Base-by-base conservation (phyloP, 208 protist genomes). In the Herpetomonas samuelpessoai region DNA sequence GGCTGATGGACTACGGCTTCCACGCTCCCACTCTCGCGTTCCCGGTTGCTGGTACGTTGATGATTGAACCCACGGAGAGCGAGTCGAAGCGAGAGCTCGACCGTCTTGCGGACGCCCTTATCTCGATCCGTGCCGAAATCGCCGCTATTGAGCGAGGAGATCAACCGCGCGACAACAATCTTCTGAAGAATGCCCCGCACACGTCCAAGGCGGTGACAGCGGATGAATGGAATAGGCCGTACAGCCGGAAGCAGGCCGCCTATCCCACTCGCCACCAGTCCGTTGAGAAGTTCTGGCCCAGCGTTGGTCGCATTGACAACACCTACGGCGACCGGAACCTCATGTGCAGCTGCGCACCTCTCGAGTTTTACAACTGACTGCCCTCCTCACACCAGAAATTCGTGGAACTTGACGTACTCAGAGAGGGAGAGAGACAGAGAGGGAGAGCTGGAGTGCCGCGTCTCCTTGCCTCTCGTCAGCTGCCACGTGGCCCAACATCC, bases 31-130 rank as follows among this genome's bases (percentile, higher is more conserved):
- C 98, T 7, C 96, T 99, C 80, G 87, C 91, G 12, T 98, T 97
- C 66, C 93, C 91, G 7, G 66, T 96, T 9, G 59, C 66, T 18
- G 90, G 89, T 47, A 98, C 98, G 2, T 85, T 99, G 21, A 98
- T 99, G 97, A 92, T 99, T 70, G 98, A 99, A 85, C 98, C 98
- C 4, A 99, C 98, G 0, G 98, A 99, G 74, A 92, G 79, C 29
- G 98, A 99, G 83, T 89, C 91, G 10, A 97, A 97, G 68, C 45
- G 30, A 12, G 97, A 98, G 63, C 70, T 99, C 49, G 97, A 99
- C 74, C 79, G 98, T 49, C 88, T 98, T 41, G 84, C 78, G 26
- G 97, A 99, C 51, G 97, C 98, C 24, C 65, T 99, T 39, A 97
- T 99, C 56, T 83, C 65, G 6, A 99, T 99, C 65, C 83, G 97